Conservation (phyloP, 306 rosid species). For the Parietaria judaica region DNA sequence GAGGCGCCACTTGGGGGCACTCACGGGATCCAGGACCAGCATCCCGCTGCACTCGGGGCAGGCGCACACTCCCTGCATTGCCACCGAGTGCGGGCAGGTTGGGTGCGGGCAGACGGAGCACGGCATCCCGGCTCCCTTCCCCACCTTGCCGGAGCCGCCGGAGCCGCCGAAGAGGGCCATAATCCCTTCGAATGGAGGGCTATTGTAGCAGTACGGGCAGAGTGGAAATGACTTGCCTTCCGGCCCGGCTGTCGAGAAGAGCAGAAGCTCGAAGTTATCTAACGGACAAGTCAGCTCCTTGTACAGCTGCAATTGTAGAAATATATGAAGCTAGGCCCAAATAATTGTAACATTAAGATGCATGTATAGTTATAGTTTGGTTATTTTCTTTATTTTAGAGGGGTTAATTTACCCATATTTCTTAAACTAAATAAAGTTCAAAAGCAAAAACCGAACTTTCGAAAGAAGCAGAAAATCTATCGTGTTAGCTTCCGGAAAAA, state of each 20-base stretch:
- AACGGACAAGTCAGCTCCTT: conserved; percentile 87
- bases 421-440: too few species aligned
- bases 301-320: conserved; percentile 51
- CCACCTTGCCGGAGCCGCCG: conserved; percentile 46
- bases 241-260: conserved; percentile 77
- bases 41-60: conserved; percentile 96
- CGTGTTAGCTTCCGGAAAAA: too few species aligned
- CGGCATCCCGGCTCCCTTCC: conserved; percentile 95
- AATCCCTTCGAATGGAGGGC: conserved; percentile 95
- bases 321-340: neutral
- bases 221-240: conserved; percentile 87
- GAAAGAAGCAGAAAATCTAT: too few species aligned
- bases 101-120: conserved; percentile 94
- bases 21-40: conserved; percentile 75
- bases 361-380: too few species aligned
- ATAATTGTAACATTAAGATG: too few species aligned
- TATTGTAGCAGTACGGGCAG: conserved; percentile 93
- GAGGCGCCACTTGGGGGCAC: conserved; percentile 90
- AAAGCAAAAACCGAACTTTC: too few species aligned
- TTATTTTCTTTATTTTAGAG: neutral
- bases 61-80: conserved; percentile 82
- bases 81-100: conserved; percentile 73
- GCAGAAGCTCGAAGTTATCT: conserved; percentile 87
- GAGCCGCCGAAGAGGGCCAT: conserved; percentile 47
- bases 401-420: neutral